phyloP scores from a whole-genome alignment of 768 basidiomycete species.

The Hemileccinum rubropunctum region DNA sequence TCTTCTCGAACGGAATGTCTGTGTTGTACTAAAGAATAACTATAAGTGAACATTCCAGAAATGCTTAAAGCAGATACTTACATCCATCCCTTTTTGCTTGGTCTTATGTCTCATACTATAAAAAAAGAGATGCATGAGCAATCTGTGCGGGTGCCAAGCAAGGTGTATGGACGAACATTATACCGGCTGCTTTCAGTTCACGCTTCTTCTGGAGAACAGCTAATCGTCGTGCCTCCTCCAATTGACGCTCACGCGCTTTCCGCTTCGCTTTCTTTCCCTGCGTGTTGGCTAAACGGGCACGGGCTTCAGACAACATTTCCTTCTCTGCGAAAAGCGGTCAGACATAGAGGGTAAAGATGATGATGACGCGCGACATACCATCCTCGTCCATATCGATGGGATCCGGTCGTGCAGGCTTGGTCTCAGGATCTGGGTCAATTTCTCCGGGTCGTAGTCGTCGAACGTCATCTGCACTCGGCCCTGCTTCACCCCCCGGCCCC shows the following conservation, averaged over 20 bases:
- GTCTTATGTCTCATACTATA: constrained; percentile 86
- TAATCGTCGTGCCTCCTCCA: constrained; percentile 92
- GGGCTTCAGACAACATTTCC: constrained; percentile 99
- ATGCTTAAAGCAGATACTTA: constrained; percentile 36
- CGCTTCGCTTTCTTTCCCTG: constrained; percentile 99
- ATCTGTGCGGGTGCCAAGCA: neutral
- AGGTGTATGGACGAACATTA: constrained; percentile 61
- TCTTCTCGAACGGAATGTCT: constrained; percentile 98
- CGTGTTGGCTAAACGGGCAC: constrained; percentile 96
- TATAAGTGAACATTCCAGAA: neutral
- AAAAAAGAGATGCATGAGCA: constrained; percentile 3
- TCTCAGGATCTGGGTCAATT: constrained; percentile 98
- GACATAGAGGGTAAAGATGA: neutral
- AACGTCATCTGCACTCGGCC: constrained; percentile 91
- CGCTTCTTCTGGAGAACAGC: constrained; percentile 97
- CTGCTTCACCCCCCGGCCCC: constrained; percentile 75
- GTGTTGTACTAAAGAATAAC: constrained; percentile 74
- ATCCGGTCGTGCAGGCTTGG: constrained; percentile 96
- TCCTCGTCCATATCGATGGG: constrained; percentile 99
- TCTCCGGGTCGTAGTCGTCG: constrained; percentile 89
- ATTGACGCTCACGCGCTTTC: constrained; percentile 94
- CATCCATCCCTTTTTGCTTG: constrained; percentile 98
- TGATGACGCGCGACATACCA: constrained; percentile 46
- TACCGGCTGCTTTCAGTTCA: constrained; percentile 96
- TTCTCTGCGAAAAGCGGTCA: constrained; percentile 60